Conservation (phyloP, 495 filamentous ascomycete species). For the Neurospora tetraspora region DNA sequence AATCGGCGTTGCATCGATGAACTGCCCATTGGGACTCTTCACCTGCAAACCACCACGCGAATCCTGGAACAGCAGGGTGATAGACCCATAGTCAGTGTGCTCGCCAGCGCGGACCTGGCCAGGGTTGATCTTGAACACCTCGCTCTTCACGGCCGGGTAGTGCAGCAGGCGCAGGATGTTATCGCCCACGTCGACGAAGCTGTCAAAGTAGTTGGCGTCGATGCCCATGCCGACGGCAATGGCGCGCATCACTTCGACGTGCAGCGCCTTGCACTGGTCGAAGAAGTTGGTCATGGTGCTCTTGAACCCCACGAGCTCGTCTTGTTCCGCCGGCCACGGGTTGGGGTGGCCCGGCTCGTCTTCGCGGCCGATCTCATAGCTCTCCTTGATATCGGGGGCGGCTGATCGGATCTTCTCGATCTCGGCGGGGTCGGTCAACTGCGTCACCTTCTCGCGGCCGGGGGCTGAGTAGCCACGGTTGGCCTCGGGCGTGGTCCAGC, state of each 20-base stretch:
- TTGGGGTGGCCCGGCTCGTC: constrained; percentile 59
- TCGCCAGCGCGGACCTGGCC: constrained; percentile 73
- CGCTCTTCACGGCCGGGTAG: constrained; percentile 61
- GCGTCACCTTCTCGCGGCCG: constrained; percentile 69
- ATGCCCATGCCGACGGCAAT: constrained; percentile 79
- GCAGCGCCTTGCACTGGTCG: constrained; percentile 58
- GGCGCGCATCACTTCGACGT: constrained; percentile 74
- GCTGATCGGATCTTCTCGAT: constrained; percentile 49
- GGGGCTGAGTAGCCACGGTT: constrained; percentile 71
- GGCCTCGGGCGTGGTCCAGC: constrained; percentile 60
- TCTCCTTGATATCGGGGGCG: constrained; percentile 73
- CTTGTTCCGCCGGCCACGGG: constrained; percentile 62
- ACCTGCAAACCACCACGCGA: constrained; percentile 75
- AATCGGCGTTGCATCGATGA: constrained; percentile 77
- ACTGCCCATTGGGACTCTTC: constrained; percentile 61
- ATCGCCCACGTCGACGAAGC: constrained; percentile 60
- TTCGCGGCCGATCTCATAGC: constrained; percentile 74
- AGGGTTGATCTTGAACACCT: constrained; percentile 60
- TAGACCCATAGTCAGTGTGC: constrained; percentile 81
- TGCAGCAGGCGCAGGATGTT: constrained; percentile 86
- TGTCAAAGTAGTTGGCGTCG: constrained; percentile 66
- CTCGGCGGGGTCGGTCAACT: constrained; percentile 44
- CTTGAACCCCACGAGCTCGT: constrained; percentile 57
- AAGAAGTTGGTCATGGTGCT: constrained; percentile 65
- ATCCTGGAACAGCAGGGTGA: constrained; percentile 90